Evolutionary conservation across 2,329 filamentous ascomycete species (phyloP).

Genomic region (Chaetothyriales sp.): DNA sequence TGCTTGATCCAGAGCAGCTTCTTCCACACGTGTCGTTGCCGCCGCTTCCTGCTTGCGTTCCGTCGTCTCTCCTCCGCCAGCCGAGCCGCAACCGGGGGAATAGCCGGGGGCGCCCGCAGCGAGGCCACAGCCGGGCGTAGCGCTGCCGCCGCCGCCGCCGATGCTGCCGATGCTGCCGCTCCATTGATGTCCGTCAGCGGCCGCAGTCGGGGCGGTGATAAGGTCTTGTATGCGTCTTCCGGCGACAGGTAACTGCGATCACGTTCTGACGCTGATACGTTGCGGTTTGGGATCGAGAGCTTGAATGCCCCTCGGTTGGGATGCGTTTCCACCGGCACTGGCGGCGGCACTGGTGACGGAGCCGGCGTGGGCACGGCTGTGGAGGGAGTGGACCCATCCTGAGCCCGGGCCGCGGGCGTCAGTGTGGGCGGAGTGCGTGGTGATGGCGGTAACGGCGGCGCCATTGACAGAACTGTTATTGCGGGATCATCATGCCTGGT

Average conservation of each 20-base stretch:
- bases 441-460: conserved; percentile 1
- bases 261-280: conserved; percentile 25
- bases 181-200: conserved; percentile 25
- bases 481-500: conserved; percentile 10
- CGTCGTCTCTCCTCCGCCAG: conserved; percentile 35
- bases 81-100: conserved; percentile 22
- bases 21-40: conserved; percentile 68
- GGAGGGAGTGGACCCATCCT: conserved; percentile 5
- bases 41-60: conserved; percentile 49
- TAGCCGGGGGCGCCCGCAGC: conserved; percentile 26
- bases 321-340: conserved; percentile 32
- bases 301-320: conserved; percentile 27
- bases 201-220: conserved; percentile 43
- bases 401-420: conserved; percentile 2
- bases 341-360: conserved; percentile 26
- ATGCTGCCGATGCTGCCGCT: conserved; percentile 26
- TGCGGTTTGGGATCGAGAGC: conserved; percentile 16
- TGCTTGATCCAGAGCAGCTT: conserved; percentile 98
- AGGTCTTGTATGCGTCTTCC: conserved; percentile 61
- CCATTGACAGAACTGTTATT: conserved; percentile 9
- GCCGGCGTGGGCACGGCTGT: conserved; percentile 13
- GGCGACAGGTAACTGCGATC: conserved; percentile 61
- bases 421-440: conserved; percentile 1
- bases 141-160: conserved; percentile 26
- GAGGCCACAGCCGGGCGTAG: conserved; percentile 25